Conservation (phyloP, 2,329 filamentous ascomycete genomes). For the Grosmannia penicillata region DNA sequence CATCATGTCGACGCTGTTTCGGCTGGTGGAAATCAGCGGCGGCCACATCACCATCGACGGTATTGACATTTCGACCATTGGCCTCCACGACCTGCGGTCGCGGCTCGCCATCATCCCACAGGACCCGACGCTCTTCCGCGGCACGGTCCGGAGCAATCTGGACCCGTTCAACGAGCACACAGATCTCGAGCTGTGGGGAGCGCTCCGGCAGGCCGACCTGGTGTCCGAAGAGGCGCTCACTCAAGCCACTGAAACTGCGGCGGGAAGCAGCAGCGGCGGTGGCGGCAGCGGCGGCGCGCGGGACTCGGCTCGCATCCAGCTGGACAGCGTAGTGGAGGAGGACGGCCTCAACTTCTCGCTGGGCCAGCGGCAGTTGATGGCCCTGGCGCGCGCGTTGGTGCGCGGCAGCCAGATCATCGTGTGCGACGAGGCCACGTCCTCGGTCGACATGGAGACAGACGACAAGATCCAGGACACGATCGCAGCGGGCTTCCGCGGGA, state of each 20-base stretch:
- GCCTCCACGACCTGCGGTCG: constrained; percentile 60
- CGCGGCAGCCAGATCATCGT: constrained; percentile 83
- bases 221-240: constrained; percentile 27
- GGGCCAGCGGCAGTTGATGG: constrained; percentile 90
- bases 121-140: constrained; percentile 69
- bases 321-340: constrained; percentile 79
- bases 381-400: constrained; percentile 78
- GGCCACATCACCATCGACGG: constrained; percentile 52
- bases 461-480: constrained; percentile 90
- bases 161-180: constrained; percentile 69
- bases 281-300: neutral
- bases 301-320: constrained; percentile 44
- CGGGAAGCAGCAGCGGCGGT: neutral
- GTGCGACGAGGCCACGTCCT: constrained; percentile 89
- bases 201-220: constrained; percentile 62
- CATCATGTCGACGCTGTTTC: constrained; percentile 73
- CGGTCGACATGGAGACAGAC: constrained; percentile 92
- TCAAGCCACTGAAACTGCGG: constrained; percentile 8
- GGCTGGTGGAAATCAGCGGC: constrained; percentile 50
- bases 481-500: constrained; percentile 67
- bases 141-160: constrained; percentile 65
- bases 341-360: constrained; percentile 94
- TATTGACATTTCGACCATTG: constrained; percentile 55
- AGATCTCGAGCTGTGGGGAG: constrained; percentile 65
- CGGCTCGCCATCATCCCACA: constrained; percentile 73